Evolutionary conservation across 2,329 filamentous ascomycete species (phyloP), one percentile per base, ranked within the genome.

Genomic region (Hymenotorrendiella dingleyae): DNA sequence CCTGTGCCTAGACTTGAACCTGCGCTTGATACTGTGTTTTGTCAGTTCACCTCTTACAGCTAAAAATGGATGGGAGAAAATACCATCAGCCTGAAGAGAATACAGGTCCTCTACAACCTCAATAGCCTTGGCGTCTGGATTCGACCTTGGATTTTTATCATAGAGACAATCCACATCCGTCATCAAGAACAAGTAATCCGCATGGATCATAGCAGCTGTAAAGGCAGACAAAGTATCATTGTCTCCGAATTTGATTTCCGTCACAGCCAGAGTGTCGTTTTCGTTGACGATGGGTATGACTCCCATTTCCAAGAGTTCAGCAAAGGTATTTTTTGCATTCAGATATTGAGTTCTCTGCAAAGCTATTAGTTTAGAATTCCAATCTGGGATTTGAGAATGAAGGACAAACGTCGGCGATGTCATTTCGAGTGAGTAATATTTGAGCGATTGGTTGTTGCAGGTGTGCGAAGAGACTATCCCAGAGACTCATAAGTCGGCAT

Each of bases 221-320:
- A 98, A 96, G 44, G 93, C 93, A 10, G 89, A 95, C 35, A 98
- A 73, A 2, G 93, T 98, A 65, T 98, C 93, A 58, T 98, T 98
- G 71, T 98, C 93, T 54, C 93, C 93, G 61, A 98, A 98, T 71
- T 97, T 97, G 69, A 98, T 98, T 74, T 98, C 93, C 33, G 91
- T 86, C 52, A 98, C 93, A 19, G 90, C 88, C 42, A 98, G 70
- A 3, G 93, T 98, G 64, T 98, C 93, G 65, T 98, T 98, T 67
- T 98, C 93, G 59, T 98, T 98, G 51, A 98, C 93, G 57, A 98
- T 96, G 8, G 93, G 93, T 50, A 98, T 94, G 20, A 97, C 91
- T 2, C 90, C 90, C 84, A 96, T 93, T 57, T 90, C 82, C 14
- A 98, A 70, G 35, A 97, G 74, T 64, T 95, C 88, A 40, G 80